Percentiles rank a stretch among this genome's conserved stretches.
Evolutionary conservation across 345 rosid genomes (phyloP).

Genomic region (Aurinia saxatilis): DNA sequence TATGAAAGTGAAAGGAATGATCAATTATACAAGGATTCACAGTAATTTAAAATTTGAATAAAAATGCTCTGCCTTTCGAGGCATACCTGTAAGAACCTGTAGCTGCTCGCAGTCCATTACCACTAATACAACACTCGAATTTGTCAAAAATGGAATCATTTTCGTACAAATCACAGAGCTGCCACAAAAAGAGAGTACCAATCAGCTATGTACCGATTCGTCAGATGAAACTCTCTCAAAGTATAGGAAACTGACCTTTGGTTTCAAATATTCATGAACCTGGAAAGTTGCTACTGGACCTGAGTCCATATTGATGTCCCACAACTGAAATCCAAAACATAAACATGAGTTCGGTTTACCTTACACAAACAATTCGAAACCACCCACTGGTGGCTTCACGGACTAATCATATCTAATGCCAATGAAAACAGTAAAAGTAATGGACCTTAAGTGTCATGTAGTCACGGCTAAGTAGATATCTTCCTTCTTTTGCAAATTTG

Average conservation of each 20-base stretch:
- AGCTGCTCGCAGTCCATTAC: slow-evolving; percentile 85
- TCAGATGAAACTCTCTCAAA: slow-evolving; percentile 15
- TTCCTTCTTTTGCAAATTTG: slow-evolving; percentile 83
- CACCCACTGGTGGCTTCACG: background rate
- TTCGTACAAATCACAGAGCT: slow-evolving; percentile 98
- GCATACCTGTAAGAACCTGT: slow-evolving; percentile 96
- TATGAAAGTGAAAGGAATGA: background rate
- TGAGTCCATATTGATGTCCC: slow-evolving; percentile 98
- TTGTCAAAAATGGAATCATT: slow-evolving; percentile 97
- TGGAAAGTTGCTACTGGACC: slow-evolving; percentile 93
- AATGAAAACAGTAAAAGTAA: background rate
- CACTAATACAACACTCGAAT: slow-evolving; percentile 96
- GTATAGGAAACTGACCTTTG: slow-evolving; percentile 48
- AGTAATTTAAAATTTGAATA: background rate
- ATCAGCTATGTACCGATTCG: slow-evolving; percentile 1
- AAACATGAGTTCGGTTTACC: background rate
- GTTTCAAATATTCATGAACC: slow-evolving; percentile 92
- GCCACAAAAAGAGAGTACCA: slow-evolving; percentile 26
- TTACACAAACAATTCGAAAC: background rate
- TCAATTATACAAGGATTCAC: slow-evolving; percentile 12
- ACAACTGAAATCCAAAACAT: slow-evolving; percentile 39
- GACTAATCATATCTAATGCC: background rate
- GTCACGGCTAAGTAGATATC: slow-evolving; percentile 86
- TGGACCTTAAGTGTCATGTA: slow-evolving; percentile 93
- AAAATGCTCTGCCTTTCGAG: slow-evolving; percentile 1